These are phyloP conservation scores for Metarhizium humberi DNA, from an alignment of 2,329 filamentous ascomycete genomes.

Conservation along the genomic window DNA sequence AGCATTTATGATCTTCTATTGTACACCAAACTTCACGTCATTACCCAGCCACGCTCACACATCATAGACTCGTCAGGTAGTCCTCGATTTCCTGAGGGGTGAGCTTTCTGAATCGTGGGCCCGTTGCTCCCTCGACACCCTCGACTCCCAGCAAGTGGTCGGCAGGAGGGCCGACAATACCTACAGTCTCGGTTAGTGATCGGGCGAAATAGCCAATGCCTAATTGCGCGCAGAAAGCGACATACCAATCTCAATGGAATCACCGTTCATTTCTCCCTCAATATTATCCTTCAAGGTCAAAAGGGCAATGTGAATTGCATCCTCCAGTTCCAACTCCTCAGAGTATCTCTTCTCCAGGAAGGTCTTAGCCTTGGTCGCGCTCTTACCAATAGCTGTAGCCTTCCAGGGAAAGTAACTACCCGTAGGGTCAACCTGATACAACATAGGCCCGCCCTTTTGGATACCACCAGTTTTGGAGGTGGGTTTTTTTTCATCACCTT, in stretches of 20 bases:
- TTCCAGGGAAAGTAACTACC: conserved; percentile 99
- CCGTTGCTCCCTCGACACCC: conserved; percentile 74
- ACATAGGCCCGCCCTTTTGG: conserved; percentile 88
- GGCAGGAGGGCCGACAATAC: conserved; percentile 90
- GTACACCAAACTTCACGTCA: conserved; percentile 29
- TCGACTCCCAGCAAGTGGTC: conserved; percentile 88
- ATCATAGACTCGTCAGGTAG: conserved; percentile 95
- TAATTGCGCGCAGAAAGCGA: conserved; percentile 1
- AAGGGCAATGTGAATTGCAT: conserved; percentile 95
- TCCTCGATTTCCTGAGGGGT: conserved; percentile 98
- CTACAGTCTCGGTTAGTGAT: conserved; percentile 34
- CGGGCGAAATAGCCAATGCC: background rate
- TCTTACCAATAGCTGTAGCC: conserved; percentile 97
- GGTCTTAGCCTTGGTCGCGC: conserved; percentile 94
- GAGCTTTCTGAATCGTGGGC: conserved; percentile 86
- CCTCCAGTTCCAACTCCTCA: conserved; percentile 91
- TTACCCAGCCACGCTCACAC: conserved; percentile 12
- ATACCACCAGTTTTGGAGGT: conserved; percentile 90
- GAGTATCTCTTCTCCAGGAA: conserved; percentile 99
- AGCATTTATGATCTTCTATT: conserved; percentile 35
- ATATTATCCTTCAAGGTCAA: conserved; percentile 98
- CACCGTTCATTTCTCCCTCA: conserved; percentile 97
- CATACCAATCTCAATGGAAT: conserved; percentile 95
- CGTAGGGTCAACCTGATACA: conserved; percentile 98
- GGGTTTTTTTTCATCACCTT: conserved; percentile 64